phyloP scores from a whole-genome alignment of 305 asterid genomes.

The Fraxinus dipetala region DNA sequence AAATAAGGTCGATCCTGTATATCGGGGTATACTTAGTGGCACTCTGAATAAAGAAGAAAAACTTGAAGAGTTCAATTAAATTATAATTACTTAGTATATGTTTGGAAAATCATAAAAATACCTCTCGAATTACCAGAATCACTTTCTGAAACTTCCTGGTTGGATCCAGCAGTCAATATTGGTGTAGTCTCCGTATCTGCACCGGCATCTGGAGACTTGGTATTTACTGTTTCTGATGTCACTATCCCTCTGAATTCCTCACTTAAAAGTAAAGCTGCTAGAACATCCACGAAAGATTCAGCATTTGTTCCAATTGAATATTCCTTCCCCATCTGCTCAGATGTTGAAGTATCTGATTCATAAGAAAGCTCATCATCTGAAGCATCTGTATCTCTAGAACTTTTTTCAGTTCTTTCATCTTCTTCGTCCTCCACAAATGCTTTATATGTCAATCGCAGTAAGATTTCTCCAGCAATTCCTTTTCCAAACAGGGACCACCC shows the following conservation, averaged over 20 bases:
- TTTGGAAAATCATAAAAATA: constrained; percentile 27
- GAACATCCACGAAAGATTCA: constrained; percentile 77
- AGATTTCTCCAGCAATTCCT: constrained; percentile 75
- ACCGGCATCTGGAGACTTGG: constrained; percentile 39
- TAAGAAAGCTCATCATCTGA: constrained; percentile 66
- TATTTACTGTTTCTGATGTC: constrained; percentile 62
- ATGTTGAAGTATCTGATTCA: constrained; percentile 28
- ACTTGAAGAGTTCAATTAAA: not conserved
- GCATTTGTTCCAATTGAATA: constrained; percentile 39
- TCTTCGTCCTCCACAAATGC: constrained; percentile 98
- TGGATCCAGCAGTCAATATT: constrained; percentile 36
- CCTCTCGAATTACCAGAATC: constrained; percentile 52
- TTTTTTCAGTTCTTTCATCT: constrained; percentile 61
- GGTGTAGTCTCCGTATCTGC: constrained; percentile 31
- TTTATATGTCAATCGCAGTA: constrained; percentile 85
- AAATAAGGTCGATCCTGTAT: constrained; percentile 62
- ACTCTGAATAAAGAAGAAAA: constrained; percentile 12
- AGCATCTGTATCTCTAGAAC: constrained; percentile 32
- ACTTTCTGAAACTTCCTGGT: constrained; percentile 36
- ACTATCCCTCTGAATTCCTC: constrained; percentile 92
- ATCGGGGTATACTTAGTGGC: constrained; percentile 18
- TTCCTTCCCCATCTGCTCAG: constrained; percentile 37
- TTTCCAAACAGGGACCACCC: constrained; percentile 82
- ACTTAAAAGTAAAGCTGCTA: constrained; percentile 76
- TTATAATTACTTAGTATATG: not conserved